Evolutionary conservation across 371 early-diverging fungal species (phyloP), one percentile per base, ranked within the genome.

Genomic region (Zopfochytrium polystomum): DNA sequence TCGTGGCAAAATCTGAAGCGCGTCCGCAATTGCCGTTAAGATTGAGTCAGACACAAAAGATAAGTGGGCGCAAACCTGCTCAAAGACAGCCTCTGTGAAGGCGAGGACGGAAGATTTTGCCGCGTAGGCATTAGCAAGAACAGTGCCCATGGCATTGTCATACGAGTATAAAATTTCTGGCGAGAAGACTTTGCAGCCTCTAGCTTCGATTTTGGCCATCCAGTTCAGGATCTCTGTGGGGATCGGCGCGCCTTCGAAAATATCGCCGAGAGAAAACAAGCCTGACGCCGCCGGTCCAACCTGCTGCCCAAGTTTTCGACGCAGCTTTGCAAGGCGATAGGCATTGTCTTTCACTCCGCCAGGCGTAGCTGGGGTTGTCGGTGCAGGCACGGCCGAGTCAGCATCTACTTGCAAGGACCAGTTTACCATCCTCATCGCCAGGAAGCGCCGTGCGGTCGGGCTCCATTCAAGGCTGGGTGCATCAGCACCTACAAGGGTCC

Each of bases 81-180:
- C 50, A 78, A 72, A n/a, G n/a, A n/a, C n/a, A n/a, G 63, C 53
- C 29, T 52, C 44, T 38, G 63, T 32, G 42, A 63, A 68, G 2
- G 52, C 58, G 1, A 35, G 32, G 3, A 33, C 43, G 34, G 33
- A 51, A 7, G 67, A 66, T 27, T 57, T 55, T 0, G 61, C 56
- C 32, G 59, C 60, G 45, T 78, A 78, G 25, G 68, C 59, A 46
- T 71, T 67, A 0, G 74, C 75, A 25, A 78, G 59, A 0, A 70
- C 78, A 0, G 75, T 73, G 7, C 76, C 78, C 35, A 78, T 52
- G 1, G 63, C 74, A 61, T 75, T 70, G 46, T 78, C 78, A 45
- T 68, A 75, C 11, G 56, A 56, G 58, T 69, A 71, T 23, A 75
- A 55, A 25, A 78, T 30, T 20, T 57, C 50, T 0, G 78, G 75